A percentile compares a stretch with the other conserved stretches of the same genome.
phyloP scores from a whole-genome alignment of 148 eudicot genomes.

The Rhododendron kiyosumense region DNA sequence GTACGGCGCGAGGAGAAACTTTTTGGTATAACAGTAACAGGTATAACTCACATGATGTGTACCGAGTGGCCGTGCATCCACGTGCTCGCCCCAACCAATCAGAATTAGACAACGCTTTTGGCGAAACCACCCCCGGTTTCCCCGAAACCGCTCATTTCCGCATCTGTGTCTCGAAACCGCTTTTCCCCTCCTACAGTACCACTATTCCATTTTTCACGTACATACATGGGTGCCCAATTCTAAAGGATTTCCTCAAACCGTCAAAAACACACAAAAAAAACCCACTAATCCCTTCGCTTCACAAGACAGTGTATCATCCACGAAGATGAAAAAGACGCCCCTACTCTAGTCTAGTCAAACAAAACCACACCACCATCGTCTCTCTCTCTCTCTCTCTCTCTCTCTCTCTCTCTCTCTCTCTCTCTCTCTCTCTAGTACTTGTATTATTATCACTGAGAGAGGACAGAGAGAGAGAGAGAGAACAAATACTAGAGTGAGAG shows the following conservation, averaged over 20 bases:
- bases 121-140: conserved; percentile 41
- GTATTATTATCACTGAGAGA: neutral
- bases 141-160: conserved; percentile 14
- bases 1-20: too few species aligned
- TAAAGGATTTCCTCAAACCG: neutral
- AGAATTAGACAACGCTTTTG: conserved; percentile 47
- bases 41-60: too few species aligned
- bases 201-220: neutral
- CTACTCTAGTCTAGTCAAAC: too few species aligned
- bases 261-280: neutral
- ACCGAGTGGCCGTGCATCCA: neutral
- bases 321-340: neutral
- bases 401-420: too few species aligned
- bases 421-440: neutral
- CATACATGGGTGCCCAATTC: neutral
- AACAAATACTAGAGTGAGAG: neutral
- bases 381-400: neutral
- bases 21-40: too few species aligned
- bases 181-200: neutral
- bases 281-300: neutral
- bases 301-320: neutral
- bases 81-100: neutral
- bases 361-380: too few species aligned
- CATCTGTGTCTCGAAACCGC: neutral
- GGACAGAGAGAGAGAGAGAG: conserved; percentile 1